Evolutionary conservation across 2,329 filamentous ascomycete genomes (phyloP).

Genomic region (Pestalotiopsis fici): DNA sequence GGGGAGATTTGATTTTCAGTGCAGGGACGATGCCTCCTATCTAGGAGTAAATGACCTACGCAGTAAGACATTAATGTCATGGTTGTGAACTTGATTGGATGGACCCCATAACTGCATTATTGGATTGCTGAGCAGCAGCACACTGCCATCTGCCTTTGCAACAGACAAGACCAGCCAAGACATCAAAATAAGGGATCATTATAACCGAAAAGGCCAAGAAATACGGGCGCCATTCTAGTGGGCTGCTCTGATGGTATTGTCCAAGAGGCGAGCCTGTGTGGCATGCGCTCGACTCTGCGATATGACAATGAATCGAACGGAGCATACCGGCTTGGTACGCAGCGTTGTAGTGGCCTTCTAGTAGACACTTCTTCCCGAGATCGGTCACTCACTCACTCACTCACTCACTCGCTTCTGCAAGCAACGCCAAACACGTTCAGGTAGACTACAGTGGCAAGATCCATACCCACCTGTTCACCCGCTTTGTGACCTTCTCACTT

Average conservation of each 20-base stretch:
- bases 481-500: conserved; percentile 17
- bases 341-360: not conserved
- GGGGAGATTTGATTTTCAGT: too few species aligned
- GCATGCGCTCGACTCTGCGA: not conserved
- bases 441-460: not conserved
- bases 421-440: not conserved
- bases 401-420: not conserved
- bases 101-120: not conserved
- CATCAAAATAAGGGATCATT: not conserved
- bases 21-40: too few species aligned
- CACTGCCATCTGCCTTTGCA: not conserved
- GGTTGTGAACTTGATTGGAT: not conserved
- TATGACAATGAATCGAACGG: not conserved
- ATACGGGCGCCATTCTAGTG: not conserved
- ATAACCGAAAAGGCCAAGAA: not conserved
- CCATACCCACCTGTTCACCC: not conserved
- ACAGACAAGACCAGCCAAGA: too few species aligned
- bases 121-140: not conserved
- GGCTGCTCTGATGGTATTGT: not conserved
- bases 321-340: not conserved
- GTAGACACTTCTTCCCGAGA: not conserved
- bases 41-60: not conserved
- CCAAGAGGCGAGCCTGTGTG: not conserved
- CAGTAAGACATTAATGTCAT: not conserved
- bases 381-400: not conserved